A percentile compares a stretch with the other conserved stretches of the same genome.
These are phyloP conservation scores for Lipomyces chichibuensis DNA, from an alignment of 805 yeast species.

Conservation along the genomic window DNA sequence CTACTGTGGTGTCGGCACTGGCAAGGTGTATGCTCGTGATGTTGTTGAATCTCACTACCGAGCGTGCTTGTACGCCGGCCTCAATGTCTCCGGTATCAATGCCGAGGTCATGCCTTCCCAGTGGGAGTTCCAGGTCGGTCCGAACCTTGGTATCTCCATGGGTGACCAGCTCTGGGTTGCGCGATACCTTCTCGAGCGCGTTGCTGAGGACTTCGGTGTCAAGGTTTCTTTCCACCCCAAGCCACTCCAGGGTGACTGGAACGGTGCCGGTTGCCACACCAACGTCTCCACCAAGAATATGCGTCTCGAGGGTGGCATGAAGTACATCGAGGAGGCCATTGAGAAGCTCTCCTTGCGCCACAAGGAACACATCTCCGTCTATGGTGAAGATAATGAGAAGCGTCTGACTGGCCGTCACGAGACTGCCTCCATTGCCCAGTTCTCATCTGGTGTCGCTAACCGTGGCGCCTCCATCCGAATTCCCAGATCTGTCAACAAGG, in stretches of 20 bases:
- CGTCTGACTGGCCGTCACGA: constrained; percentile 99
- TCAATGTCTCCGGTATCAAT: constrained; percentile 91
- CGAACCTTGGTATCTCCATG: constrained; percentile 92
- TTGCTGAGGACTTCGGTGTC: constrained; percentile 98
- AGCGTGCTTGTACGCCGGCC: constrained; percentile 93
- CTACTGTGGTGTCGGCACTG: constrained; percentile 99
- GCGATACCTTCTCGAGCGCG: constrained; percentile 87
- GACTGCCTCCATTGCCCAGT: constrained; percentile 89
- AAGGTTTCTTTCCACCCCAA: constrained; percentile 99
- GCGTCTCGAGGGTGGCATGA: constrained; percentile 97
- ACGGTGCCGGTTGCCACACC: constrained; percentile 99
- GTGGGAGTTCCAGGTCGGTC: constrained; percentile 99
- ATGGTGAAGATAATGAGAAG: constrained; percentile 92
- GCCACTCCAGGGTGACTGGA: constrained; percentile 99
- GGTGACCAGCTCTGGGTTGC: constrained; percentile 98
- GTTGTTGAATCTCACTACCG: constrained; percentile 98
- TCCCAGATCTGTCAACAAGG: constrained; percentile 98
- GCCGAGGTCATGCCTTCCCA: constrained; percentile 99
- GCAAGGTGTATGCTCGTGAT: constrained; percentile 97
- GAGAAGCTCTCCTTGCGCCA: constrained; percentile 95
- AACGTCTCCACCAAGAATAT: constrained; percentile 89
- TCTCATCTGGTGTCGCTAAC: constrained; percentile 98
- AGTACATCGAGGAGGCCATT: constrained; percentile 87
- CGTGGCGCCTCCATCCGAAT: constrained; percentile 99
- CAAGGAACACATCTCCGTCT: constrained; percentile 90